Percentiles rank a stretch among this genome's conserved stretches.
Evolutionary conservation across 179 eudicot genomes (phyloP).

Genomic region (Gypsophila paniculata): DNA sequence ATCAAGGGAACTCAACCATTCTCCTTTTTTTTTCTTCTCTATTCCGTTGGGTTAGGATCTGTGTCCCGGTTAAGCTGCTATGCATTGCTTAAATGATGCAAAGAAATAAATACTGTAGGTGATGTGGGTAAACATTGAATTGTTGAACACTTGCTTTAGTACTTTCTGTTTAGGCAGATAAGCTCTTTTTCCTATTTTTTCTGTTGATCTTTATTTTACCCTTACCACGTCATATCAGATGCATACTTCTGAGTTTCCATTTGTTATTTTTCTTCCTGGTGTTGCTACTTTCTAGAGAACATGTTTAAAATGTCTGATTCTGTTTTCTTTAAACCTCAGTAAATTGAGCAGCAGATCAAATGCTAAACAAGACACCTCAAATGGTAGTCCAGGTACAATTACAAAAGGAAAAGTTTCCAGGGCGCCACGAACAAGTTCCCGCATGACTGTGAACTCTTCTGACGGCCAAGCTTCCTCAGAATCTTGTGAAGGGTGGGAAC

Average conservation of each 20-base stretch:
- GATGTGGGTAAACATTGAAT: not conserved
- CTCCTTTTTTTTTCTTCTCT: not conserved
- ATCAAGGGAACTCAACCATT: not conserved
- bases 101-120: not conserved
- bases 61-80: not conserved
- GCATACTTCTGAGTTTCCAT: not conserved
- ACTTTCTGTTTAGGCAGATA: not conserved
- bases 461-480: conserved; percentile 42
- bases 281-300: not conserved
- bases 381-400: conserved; percentile 39
- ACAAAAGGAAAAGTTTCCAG: conserved; percentile 62
- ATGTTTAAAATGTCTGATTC: not conserved
- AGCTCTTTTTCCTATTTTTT: not conserved
- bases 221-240: not conserved
- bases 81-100: not conserved
- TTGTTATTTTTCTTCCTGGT: not conserved
- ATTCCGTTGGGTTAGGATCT: not conserved
- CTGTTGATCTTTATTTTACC: not conserved
- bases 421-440: conserved; percentile 55
- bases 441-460: conserved; percentile 40
- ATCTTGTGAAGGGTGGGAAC: conserved; percentile 62
- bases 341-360: conserved; percentile 39
- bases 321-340: not conserved
- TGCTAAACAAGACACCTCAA: conserved; percentile 32
- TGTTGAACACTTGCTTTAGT: not conserved